phyloP scores from a whole-genome alignment of 2,329 filamentous ascomycete species.

The Sclerotinia sclerotiorum region DNA sequence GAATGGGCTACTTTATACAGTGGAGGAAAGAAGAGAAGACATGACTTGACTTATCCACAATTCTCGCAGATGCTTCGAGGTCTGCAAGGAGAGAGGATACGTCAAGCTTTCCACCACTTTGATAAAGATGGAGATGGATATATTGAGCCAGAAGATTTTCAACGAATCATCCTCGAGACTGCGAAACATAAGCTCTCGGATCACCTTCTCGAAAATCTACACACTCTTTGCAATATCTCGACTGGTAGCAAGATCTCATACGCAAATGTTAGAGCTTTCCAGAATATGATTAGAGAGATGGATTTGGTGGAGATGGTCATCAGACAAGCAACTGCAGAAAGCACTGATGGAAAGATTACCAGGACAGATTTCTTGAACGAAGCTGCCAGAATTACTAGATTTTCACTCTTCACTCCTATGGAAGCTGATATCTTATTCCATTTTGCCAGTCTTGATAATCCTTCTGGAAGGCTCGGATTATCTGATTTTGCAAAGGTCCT shows the following conservation, averaged over 20 bases:
- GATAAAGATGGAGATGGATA: slow-evolving; percentile 92
- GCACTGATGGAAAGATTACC: slow-evolving; percentile 87
- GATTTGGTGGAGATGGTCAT: slow-evolving; percentile 94
- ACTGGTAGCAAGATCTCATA: slow-evolving; percentile 92
- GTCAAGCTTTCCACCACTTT: slow-evolving; percentile 90
- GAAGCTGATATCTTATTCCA: slow-evolving; percentile 98
- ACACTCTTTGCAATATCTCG: slow-evolving; percentile 92
- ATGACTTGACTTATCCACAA: slow-evolving; percentile 91
- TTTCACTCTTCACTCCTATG: slow-evolving; percentile 97
- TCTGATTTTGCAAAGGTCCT: slow-evolving; percentile 91
- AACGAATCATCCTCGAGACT: slow-evolving; percentile 92
- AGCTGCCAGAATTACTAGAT: slow-evolving; percentile 85
- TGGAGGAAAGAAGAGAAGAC: slow-evolving; percentile 81
- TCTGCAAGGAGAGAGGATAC: slow-evolving; percentile 90
- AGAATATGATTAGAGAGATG: slow-evolving; percentile 98
- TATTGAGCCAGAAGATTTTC: slow-evolving; percentile 93
- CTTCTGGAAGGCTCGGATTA: slow-evolving; percentile 79
- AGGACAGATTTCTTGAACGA: slow-evolving; percentile 92
- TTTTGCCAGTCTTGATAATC: slow-evolving; percentile 89
- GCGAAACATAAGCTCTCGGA: slow-evolving; percentile 95
- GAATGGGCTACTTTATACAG: slow-evolving; percentile 96
- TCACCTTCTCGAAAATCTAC: slow-evolving; percentile 86
- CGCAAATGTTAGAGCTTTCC: slow-evolving; percentile 94
- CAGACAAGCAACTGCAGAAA: slow-evolving; percentile 80
- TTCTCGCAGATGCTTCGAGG: slow-evolving; percentile 98